Evolutionary conservation across 228 moss, liverwort and hornwort species (phyloP), one percentile per base, ranked within the genome.

Genomic region (Sphagnum magellanicum): DNA sequence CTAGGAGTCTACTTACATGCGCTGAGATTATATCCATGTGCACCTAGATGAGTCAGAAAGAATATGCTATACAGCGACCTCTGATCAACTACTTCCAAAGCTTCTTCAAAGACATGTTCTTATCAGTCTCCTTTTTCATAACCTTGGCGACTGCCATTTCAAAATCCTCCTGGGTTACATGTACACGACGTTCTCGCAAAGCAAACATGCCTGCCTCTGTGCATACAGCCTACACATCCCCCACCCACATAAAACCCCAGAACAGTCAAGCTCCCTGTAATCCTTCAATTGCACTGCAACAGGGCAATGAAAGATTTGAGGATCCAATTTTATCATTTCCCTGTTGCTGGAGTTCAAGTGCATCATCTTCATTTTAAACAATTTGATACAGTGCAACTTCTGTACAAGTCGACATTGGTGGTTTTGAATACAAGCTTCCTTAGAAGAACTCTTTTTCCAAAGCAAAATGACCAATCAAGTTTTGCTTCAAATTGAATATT

Each of bases 181-280:
- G 85, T 51, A 85, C 81, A 47, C 85, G 75, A 11, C 81, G 78
- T 66, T 85, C 85, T 10, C 85, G 75, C 52, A 85, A 57, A 5
- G 85, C 85, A 74, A 85, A 85, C 85, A 85, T 81, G 66, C 85
- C 81, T 72, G 85, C 85, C 64, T 85, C 85, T 62, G 81, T 85
- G 65, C 85, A 85, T 5, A 85, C 81, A 74, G 85, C 78, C 85
- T 84, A 75, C 61, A 4, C 8, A 55, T 12, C 55, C 8, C 55
- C 55, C 8, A 71, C 59, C 6, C 1, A 1, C 12, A 32, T 32
- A 32, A 32, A 2, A 32, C 32, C 32, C 32, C 32, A 32, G 32
- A 32, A 32, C 32, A 32, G 32, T 32, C 32, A 32, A 32, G 32
- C 32, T 32, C 3, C 32, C 32, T 32, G 32, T 32, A 32, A 32